phyloP scores from a whole-genome alignment of 352 stramenopile species.

The Blastocystis sp. region DNA sequence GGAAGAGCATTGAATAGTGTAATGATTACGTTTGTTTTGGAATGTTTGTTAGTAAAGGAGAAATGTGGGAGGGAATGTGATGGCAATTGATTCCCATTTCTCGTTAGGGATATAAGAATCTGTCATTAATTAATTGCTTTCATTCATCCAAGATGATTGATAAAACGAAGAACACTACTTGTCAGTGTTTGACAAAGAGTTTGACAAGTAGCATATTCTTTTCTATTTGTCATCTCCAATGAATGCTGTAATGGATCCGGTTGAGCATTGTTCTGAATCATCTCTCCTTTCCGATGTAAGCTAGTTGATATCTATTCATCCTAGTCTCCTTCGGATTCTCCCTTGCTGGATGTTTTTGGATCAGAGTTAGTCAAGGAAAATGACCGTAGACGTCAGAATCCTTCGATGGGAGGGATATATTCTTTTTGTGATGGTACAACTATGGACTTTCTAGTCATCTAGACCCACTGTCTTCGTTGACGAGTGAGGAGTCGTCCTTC shows the following conservation, averaged over 20 bases:
- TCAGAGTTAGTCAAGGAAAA: neutral
- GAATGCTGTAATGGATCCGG: neutral
- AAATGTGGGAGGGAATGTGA: neutral
- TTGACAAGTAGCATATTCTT: conserved; percentile 2
- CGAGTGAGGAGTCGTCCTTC: neutral
- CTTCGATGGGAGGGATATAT: neutral
- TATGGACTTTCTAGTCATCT: neutral
- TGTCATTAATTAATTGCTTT: neutral
- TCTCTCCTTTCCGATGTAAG: neutral
- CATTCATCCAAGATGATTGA: neutral
- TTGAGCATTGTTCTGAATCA: neutral
- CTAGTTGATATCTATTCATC: neutral
- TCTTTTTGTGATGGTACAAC: neutral
- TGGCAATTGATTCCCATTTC: neutral
- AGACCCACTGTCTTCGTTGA: neutral
- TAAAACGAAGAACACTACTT: neutral
- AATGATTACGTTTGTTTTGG: neutral
- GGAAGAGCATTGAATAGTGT: conserved; percentile 38
- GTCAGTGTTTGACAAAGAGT: neutral
- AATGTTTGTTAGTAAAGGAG: conserved; percentile 12
- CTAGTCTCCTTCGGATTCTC: neutral
- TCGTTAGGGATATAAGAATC: neutral
- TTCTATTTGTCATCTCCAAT: neutral
- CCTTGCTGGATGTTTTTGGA: neutral
- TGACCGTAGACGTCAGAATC: neutral